Base-by-base conservation (phyloP, 495 filamentous ascomycete species). In the Clavariopsis aquatica region DNA sequence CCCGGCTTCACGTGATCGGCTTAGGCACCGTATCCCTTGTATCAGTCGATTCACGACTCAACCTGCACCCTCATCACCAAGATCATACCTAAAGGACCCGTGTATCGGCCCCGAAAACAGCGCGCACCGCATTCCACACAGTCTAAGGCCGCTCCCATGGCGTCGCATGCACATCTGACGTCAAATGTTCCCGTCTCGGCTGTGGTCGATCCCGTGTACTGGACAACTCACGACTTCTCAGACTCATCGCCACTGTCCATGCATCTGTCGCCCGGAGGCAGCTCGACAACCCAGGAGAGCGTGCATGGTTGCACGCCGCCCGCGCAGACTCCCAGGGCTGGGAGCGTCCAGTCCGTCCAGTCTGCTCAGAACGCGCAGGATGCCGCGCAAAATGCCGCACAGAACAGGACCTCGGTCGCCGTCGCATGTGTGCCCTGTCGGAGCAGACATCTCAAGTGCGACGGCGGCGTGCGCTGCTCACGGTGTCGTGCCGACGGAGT, bases 351-450 rank as follows among this genome's bases (percentile, higher is more conserved):
- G 20, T 9, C 20, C 36, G n/a, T n/a, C n/a, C n/a, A n/a, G n/a
- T n/a, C n/a, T n/a, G n/a, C n/a, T n/a, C n/a, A n/a, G n/a, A n/a
- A n/a, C n/a, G 43, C 20, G 22, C 46, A 46, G 38, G 29, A 54
- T 27, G 26, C 20, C 13, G 49, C 47, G 17, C 55, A 56, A 10
- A 22, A 54, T 22, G 38, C 60, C 20, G 26, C 49, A 9, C 38
- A 43, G 13, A 43, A 43, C 38, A 65, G 65, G 56, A 56, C 65
- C 10, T 71, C 69, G 19, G 65, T 71, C 34, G 52, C 70, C 29
- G 65, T 72, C 43, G 83, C 84, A 31, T 86, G 84, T 60, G 72
- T 84, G 17, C 79, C 82, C 15, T 86, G 84, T 71, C 77, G 83
- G 15, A 79, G 75, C 53, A 77, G 82, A 46, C 84, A 85, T 70